Conservation (phyloP, 768 basidiomycete species). For the Pulveroboletus sp. region DNA sequence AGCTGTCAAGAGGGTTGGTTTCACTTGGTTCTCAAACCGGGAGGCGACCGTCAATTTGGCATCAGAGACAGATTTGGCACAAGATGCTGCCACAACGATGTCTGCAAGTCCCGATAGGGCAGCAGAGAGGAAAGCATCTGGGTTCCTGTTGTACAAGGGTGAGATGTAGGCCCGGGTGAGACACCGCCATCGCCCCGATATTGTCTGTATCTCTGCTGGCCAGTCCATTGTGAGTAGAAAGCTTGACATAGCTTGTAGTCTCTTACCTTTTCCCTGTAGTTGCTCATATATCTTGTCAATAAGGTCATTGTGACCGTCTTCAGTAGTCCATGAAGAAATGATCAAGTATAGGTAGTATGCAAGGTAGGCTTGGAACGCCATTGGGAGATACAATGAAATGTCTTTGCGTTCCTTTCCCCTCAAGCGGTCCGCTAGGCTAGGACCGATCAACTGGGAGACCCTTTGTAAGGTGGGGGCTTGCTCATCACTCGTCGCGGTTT, state of each 20-base stretch:
- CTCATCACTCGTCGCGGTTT: background rate
- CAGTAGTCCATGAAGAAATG: slow-evolving; percentile 13
- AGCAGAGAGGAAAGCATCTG: no score
- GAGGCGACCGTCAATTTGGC: slow-evolving; percentile 1
- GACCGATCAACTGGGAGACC: slow-evolving; percentile 1
- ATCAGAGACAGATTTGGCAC: background rate
- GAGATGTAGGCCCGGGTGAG: slow-evolving; percentile 9
- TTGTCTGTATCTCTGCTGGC: slow-evolving; percentile 5
- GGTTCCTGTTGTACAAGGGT: no score
- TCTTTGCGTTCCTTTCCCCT: background rate
- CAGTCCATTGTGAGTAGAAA: background rate
- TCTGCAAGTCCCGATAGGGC: no score
- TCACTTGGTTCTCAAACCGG: slow-evolving; percentile 3
- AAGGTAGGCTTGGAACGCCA: slow-evolving; percentile 10
- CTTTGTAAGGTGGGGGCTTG: background rate
- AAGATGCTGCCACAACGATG: no score
- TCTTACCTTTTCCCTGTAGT: slow-evolving; percentile 8
- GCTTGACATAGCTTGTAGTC: background rate
- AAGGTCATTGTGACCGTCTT: background rate
- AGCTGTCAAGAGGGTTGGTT: slow-evolving; percentile 1
- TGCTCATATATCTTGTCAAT: slow-evolving; percentile 6
- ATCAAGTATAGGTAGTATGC: background rate
- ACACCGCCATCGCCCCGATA: slow-evolving; percentile 13
- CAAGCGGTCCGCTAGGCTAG: background rate
- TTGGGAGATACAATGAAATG: slow-evolving; percentile 3